Conservation (phyloP, 306 rosid genomes). For the Prunus mira region DNA sequence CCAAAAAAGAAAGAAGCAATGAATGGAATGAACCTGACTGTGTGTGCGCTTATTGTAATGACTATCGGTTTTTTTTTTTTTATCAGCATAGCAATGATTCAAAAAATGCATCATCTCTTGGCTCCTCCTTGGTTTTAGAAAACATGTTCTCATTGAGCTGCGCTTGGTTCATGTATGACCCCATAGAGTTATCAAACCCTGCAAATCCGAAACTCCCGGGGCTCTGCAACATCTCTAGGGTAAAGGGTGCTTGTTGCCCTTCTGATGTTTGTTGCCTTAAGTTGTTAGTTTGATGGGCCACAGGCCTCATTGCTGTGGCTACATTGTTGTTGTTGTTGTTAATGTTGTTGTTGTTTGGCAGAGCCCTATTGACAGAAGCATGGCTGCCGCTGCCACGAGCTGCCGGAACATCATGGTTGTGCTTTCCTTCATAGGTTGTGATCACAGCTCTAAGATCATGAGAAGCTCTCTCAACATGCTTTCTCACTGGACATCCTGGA, state of each 20-base stretch:
- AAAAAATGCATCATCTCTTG: constrained; percentile 63
- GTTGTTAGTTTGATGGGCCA: constrained; percentile 27
- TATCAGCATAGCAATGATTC: constrained; percentile 67
- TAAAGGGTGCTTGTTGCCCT: constrained; percentile 39
- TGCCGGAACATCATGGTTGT: constrained; percentile 91
- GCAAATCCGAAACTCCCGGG: constrained; percentile 42
- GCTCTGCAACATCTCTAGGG: constrained; percentile 49
- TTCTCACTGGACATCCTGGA: constrained; percentile 87
- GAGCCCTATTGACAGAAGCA: constrained; percentile 49
- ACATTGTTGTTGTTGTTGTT: constrained; percentile 15
- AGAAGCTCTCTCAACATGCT: constrained; percentile 94
- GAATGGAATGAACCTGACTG: constrained; percentile 40
- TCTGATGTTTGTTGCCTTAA: constrained; percentile 33
- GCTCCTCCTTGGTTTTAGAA: constrained; percentile 72
- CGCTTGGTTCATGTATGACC: constrained; percentile 50
- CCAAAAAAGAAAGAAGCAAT: constrained; percentile 40
- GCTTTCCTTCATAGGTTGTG: constrained; percentile 96
- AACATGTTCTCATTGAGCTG: constrained; percentile 41
- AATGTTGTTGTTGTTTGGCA: constrained; percentile 32
- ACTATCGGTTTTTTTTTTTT: background rate
- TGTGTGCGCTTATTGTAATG: constrained; percentile 6
- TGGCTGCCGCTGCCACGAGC: constrained; percentile 77
- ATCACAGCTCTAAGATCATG: constrained; percentile 83
- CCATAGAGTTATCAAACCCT: constrained; percentile 47
- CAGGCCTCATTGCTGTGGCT: constrained; percentile 43